Evolutionary conservation across 176 grass and related monocot species (phyloP).

Genomic region (Hordeum vulgare): DNA sequence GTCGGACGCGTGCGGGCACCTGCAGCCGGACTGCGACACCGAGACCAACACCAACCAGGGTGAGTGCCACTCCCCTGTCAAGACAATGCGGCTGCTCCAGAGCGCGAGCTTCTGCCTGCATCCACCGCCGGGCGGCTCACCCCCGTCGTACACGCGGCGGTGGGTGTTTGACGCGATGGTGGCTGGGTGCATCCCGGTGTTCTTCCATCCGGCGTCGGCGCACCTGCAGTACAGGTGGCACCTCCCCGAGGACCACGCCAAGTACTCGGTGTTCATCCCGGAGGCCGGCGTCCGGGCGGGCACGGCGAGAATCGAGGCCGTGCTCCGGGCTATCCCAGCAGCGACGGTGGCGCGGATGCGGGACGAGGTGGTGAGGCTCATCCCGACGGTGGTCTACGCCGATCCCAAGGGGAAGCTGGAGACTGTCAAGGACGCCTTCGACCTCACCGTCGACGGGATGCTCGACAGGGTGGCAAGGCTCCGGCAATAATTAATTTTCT

Average conservation of each 20-base stretch:
- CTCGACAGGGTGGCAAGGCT: neutral
- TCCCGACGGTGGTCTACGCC: neutral
- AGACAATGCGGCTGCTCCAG: neutral
- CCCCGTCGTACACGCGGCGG: neutral
- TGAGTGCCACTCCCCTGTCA: neutral
- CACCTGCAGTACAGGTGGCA: neutral
- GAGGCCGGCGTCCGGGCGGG: neutral
- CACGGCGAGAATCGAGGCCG: neutral
- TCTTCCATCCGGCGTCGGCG: neutral
- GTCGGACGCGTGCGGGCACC: neutral
- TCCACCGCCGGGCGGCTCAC: neutral
- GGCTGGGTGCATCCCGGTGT: conserved; percentile 2
- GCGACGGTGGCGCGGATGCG: neutral
- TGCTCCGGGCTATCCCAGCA: neutral
- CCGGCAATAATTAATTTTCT: neutral
- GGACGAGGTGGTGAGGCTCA: neutral
- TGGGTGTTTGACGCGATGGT: neutral
- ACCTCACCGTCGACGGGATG: neutral
- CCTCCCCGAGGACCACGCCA: neutral
- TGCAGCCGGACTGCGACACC: neutral
- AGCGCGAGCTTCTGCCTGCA: neutral
- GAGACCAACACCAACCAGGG: neutral
- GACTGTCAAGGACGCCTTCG: neutral
- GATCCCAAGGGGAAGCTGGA: neutral
- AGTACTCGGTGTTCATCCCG: neutral